phyloP scores from a whole-genome alignment of 805 yeast genomes.

The Candida silvatica region DNA sequence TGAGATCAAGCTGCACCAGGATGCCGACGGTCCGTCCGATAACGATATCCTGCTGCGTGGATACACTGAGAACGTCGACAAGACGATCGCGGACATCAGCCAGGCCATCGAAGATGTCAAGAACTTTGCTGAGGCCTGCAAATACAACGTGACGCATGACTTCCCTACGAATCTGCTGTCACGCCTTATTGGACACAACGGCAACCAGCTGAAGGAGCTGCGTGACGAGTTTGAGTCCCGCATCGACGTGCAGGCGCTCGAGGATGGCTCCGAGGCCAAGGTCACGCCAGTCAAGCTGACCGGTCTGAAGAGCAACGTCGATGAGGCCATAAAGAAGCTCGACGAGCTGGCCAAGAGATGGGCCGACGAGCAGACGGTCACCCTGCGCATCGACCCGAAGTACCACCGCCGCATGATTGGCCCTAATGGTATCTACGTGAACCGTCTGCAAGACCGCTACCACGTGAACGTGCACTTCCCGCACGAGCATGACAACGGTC shows the following conservation, averaged over 20 bases:
- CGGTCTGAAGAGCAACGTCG: constrained; percentile 76
- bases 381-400: constrained; percentile 63
- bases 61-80: constrained; percentile 48
- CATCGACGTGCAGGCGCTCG: constrained; percentile 62
- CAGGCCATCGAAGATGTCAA: constrained; percentile 40
- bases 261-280: constrained; percentile 22
- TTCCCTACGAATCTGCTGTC: constrained; percentile 65
- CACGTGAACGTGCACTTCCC: constrained; percentile 77
- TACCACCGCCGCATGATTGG: constrained; percentile 83
- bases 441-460: constrained; percentile 82
- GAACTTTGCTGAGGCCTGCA: constrained; percentile 29
- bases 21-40: constrained; percentile 27
- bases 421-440: constrained; percentile 68
- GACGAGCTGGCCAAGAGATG: constrained; percentile 55
- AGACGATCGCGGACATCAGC: constrained; percentile 43
- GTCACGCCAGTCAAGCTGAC: constrained; percentile 47
- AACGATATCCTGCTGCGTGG: constrained; percentile 66
- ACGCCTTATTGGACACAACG: constrained; percentile 85
- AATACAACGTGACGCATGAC: constrained; percentile 36
- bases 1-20: constrained; percentile 42
- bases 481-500: constrained; percentile 32
- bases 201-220: constrained; percentile 59
- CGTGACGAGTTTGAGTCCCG: constrained; percentile 68
- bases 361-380: constrained; percentile 71
- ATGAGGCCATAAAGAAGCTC: constrained; percentile 58